A percentile compares a stretch with the other conserved stretches of the same genome.
These are phyloP conservation scores for Tuber magnatum DNA, from an alignment of 495 filamentous ascomycete genomes.

Conservation along the genomic window DNA sequence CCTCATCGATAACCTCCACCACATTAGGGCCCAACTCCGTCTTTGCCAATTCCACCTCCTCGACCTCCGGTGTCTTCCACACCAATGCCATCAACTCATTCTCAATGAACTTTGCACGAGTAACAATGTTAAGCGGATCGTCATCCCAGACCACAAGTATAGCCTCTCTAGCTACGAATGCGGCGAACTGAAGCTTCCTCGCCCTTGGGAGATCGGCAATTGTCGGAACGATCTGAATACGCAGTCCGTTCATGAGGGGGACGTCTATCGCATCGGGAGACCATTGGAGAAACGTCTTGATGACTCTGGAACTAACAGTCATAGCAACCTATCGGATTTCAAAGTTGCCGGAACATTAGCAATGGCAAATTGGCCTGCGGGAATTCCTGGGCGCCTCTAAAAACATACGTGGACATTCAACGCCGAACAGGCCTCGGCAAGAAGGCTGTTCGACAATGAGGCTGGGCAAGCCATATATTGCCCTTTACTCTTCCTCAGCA, in stretches of 20 bases:
- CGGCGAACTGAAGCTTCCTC: conserved; percentile 67
- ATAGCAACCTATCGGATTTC: conserved; percentile 56
- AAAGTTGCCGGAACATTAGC: conserved; percentile 22
- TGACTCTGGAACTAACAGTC: conserved; percentile 68
- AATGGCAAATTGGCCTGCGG: background rate
- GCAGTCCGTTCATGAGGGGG: conserved; percentile 65
- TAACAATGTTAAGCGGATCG: conserved; percentile 60
- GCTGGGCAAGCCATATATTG: conserved; percentile 65
- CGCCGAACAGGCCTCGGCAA: conserved; percentile 57
- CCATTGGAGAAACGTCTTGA: conserved; percentile 66
- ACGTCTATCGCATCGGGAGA: conserved; percentile 64
- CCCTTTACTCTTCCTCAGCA: conserved; percentile 59
- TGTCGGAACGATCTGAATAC: conserved; percentile 64
- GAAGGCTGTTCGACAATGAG: conserved; percentile 50
- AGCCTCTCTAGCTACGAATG: conserved; percentile 62
- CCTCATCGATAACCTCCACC: conserved; percentile 59
- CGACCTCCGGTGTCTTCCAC: conserved; percentile 52
- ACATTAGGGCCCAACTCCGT: conserved; percentile 40
- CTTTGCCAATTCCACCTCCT: conserved; percentile 50
- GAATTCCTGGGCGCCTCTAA: background rate
- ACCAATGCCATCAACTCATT: conserved; percentile 66
- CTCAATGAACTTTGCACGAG: conserved; percentile 61
- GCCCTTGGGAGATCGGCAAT: conserved; percentile 60
- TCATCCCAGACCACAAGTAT: conserved; percentile 72
- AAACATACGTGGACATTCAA: conserved; percentile 60